Evolutionary conservation across 225 moss, liverwort and hornwort genomes (phyloP), one percentile per base, ranked within the genome.

Genomic region (Bryoerythrophyllum caledonicum): DNA sequence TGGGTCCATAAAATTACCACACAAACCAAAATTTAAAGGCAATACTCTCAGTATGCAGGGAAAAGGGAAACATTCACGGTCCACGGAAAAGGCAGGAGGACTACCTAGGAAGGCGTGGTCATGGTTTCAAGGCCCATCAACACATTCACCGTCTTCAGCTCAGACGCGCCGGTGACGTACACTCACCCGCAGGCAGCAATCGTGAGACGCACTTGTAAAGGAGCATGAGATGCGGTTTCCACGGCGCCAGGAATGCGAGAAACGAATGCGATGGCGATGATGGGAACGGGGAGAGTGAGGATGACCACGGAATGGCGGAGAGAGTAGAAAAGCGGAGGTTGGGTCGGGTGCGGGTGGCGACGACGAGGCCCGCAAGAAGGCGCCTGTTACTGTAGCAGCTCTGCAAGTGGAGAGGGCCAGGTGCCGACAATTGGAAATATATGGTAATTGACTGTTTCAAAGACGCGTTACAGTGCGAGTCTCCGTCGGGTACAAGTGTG

Each of bases 1-100:
- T 80, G 93, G 93, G 78, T 93, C 93, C 89, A 92, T 78, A 70
- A 8, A 93, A 96, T 80, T 96, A 93, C 96, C 93, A 82, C 84
- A 91, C 80, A 85, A 51, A 49, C 28, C 53, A 65, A 76, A 73
- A n/a, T n/a, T n/a, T n/a, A n/a, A 67, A 21, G 52, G 30, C 23
- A 28, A 65, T 34, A 23, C 60, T n/a, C 8, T 27, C 20, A 34
- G 34, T 15, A 19, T 38, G 38, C 10, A 2, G 12, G 60, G 17
- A 53, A 46, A n/a, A 48, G 1, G 7, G 65, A 67, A 27, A 58
- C 5, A 7, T 19, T 52, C 40, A 63, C 55, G 61, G 60, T 32
- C 4, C 20, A 77, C 15, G 57, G n/a, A 25, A 48, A 43, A 58
- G 67, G 75, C 34, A 68, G 46, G 56, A 68, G 7, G 51, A 48